Percentiles rank a stretch among this genome's conserved stretches.
phyloP scores from a whole-genome alignment of 23 red algal genomes.

The Gracilaria gracilis region DNA sequence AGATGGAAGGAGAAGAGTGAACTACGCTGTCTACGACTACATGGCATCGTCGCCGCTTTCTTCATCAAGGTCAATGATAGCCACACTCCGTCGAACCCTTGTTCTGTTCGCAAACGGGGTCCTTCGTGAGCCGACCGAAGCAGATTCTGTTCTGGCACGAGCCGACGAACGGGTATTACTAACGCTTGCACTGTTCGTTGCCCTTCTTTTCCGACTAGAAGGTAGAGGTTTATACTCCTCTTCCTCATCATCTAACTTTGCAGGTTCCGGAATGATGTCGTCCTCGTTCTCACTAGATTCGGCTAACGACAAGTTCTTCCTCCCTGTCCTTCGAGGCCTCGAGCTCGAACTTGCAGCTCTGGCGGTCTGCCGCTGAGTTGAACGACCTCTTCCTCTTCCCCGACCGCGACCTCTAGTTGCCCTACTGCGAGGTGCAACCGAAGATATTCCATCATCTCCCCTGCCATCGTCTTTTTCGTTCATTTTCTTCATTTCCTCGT shows the following conservation, averaged over 20 bases:
- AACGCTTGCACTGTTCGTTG: conserved; percentile 14
- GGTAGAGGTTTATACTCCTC: conserved; percentile 42
- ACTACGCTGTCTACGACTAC: neutral
- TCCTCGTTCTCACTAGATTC: conserved; percentile 35
- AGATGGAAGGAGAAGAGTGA: too few relatives aligned
- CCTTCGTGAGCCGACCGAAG: conserved; percentile 21
- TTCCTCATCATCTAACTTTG: conserved; percentile 1
- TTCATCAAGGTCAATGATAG: conserved; percentile 60
- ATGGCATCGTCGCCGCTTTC: conserved; percentile 72
- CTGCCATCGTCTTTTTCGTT: neutral
- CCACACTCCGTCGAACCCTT: conserved; percentile 24
- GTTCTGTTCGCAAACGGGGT: conserved; percentile 37
- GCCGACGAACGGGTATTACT: conserved; percentile 21
- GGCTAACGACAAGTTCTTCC: conserved; percentile 3
- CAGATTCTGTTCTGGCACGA: conserved; percentile 35
- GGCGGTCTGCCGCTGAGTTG: neutral
- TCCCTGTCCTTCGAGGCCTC: neutral
- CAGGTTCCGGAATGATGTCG: neutral
- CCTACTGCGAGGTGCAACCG: neutral
- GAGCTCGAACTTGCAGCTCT: neutral
- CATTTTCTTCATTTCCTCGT: neutral
- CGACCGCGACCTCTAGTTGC: neutral
- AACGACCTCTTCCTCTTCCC: conserved; percentile 16
- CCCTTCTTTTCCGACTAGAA: conserved; percentile 48
- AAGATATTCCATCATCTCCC: neutral